Evolutionary conservation across 306 rosid species (phyloP), one percentile per base, ranked within the genome.

Genomic region (Trifolium pratense): DNA sequence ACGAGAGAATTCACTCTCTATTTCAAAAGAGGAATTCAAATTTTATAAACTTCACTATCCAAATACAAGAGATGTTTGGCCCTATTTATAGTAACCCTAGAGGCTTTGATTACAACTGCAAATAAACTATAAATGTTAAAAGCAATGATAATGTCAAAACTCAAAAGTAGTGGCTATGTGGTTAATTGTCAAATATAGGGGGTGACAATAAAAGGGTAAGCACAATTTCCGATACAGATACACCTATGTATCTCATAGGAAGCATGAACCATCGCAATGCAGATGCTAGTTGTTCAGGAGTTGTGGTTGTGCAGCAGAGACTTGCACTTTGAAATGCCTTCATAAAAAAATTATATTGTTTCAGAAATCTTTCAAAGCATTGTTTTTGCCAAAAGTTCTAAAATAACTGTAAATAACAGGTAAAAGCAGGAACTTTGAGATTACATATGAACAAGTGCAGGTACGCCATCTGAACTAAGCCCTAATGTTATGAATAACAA

Each of bases 291-390:
- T 93, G 94, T 81, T 93, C 98, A 8, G 98, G 98, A 21, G 94
- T 82, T 32, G 97, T 93, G 66, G 98, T 93, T 72, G 92, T 84
- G 61, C 91, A 87, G 87, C 98, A 93, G 71, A 93, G 96, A 87
- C 98, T 91, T 2, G 90, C 98, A 86, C 98, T 93, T 91, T 93
- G 98, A 84, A 93, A 93, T 77, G 91, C 96, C 98, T 93, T 81
- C 61, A 81, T 70, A 79, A 13, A 59, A 2, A 15, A 18, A 20
- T 12, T 43, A 17, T 59, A 43, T 62, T 9, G 66, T 16, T 76
- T 68, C 25, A 75, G 43, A 69, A 69, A 48, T 65, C 68, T 70
- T 66, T 18, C 68, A 70, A 65, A 73, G 20, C 61, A 62, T 55
- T 66, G 58, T 20, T 73, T 68, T 60, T 49, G 57, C 43, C 46